phyloP scores from a whole-genome alignment of 2,329 filamentous ascomycete species.

The Aureobasidium sp. region DNA sequence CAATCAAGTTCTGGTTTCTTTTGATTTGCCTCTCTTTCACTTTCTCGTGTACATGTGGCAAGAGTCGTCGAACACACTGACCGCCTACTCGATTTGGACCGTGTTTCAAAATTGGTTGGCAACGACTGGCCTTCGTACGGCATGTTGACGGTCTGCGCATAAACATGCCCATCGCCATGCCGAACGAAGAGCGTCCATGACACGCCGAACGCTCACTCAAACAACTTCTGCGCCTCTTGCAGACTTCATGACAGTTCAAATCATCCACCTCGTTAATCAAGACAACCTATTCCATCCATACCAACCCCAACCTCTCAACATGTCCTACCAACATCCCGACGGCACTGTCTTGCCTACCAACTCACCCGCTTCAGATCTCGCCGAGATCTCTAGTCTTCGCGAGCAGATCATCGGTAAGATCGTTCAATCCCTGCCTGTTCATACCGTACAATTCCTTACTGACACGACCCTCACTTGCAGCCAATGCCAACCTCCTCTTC shows the following conservation, averaged over 20 bases:
- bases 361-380: background rate
- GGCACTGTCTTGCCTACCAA: background rate
- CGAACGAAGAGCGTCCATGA: background rate
- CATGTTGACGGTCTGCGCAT: background rate
- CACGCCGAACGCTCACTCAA: too few relatives aligned
- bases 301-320: background rate
- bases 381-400: background rate
- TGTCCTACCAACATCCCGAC: background rate
- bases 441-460: background rate
- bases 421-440: background rate
- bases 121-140: too few relatives aligned
- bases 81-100: background rate
- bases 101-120: background rate
- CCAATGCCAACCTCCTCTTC: background rate
- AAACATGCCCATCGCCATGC: background rate
- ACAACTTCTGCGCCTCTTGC: background rate
- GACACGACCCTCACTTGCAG: background rate
- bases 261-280: background rate
- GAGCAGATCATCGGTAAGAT: constrained; percentile 4
- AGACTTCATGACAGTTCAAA: background rate
- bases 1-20: constrained; percentile 15
- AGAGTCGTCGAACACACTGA: background rate
- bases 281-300: background rate
- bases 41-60: background rate
- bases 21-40: background rate